A percentile compares a stretch with the other conserved stretches of the same genome.
Conservation (phyloP, 306 rosid species). For the Fragaria iinumae region DNA sequence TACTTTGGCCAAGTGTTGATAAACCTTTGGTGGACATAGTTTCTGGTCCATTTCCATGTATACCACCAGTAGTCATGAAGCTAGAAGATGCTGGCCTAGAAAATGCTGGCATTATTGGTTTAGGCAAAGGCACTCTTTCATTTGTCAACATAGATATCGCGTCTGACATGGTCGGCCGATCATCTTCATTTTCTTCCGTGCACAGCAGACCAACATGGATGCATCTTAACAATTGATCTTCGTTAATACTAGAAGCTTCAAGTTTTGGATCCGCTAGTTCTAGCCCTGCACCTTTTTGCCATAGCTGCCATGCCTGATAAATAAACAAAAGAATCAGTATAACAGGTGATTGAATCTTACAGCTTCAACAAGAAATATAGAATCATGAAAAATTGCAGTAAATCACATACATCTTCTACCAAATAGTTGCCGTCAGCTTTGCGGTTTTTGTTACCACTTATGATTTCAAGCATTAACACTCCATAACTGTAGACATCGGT, state of each 20-base stretch:
- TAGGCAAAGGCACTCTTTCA: neutral
- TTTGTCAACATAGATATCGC: neutral
- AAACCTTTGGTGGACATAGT: neutral
- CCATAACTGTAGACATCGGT: neutral
- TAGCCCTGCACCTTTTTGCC: neutral
- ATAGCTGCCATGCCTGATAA: neutral
- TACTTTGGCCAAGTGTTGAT: neutral
- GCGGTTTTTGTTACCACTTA: neutral
- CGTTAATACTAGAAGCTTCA: neutral
- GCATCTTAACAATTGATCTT: slow-evolving; percentile 3
- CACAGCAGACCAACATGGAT: slow-evolving; percentile 4
- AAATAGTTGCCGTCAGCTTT: neutral
- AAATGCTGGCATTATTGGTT: neutral
- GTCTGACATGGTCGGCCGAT: neutral
- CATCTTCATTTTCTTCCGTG: neutral
- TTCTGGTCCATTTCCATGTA: neutral
- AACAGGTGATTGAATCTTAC: neutral
- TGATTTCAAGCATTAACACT: neutral
- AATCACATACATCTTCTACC: neutral
- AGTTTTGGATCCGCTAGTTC: neutral
- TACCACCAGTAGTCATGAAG: too few relatives aligned
- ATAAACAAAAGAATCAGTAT: neutral
- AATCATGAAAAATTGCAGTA: neutral
- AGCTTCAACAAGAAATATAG: neutral
- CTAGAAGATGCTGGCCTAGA: neutral